phyloP scores from a whole-genome alignment of 2,329 filamentous ascomycete species.

The Septoria linicola region DNA sequence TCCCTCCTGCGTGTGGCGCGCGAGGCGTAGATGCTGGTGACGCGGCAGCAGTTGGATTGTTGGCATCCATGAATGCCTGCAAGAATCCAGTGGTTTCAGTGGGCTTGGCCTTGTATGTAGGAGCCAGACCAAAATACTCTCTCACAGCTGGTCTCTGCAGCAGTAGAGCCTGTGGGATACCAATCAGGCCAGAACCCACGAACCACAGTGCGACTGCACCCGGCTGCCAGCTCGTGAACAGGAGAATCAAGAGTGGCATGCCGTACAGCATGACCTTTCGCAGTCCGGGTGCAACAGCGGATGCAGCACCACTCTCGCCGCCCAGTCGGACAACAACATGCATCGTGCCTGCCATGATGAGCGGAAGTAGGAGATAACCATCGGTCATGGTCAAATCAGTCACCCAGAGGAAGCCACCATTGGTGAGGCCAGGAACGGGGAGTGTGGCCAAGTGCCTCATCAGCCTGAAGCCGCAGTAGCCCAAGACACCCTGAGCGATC shows the following conservation, averaged over 20 bases:
- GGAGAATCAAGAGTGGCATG: slow-evolving; percentile 55
- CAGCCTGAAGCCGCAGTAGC: slow-evolving; percentile 77
- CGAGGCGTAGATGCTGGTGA: background rate
- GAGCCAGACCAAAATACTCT: slow-evolving; percentile 40
- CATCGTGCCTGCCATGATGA: slow-evolving; percentile 36
- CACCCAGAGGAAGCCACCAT: slow-evolving; percentile 74
- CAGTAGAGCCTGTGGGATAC: slow-evolving; percentile 41
- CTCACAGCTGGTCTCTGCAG: slow-evolving; percentile 42
- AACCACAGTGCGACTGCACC: slow-evolving; percentile 65
- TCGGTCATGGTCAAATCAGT: slow-evolving; percentile 72
- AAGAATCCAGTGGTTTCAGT: slow-evolving; percentile 6
- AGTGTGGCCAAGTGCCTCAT: slow-evolving; percentile 70
- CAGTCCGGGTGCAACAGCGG: slow-evolving; percentile 34
- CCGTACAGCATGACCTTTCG: slow-evolving; percentile 46
- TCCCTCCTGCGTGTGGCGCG: slow-evolving; percentile 9
- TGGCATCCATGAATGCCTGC: slow-evolving; percentile 6
- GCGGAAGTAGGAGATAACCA: slow-evolving; percentile 73
- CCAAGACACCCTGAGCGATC: slow-evolving; percentile 65
- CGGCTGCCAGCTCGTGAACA: slow-evolving; percentile 57
- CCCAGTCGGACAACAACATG: slow-evolving; percentile 44
- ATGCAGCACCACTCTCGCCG: slow-evolving; percentile 48
- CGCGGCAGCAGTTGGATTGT: background rate
- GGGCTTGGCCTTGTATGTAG: slow-evolving; percentile 33
- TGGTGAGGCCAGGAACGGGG: slow-evolving; percentile 76
- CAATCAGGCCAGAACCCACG: slow-evolving; percentile 45